Conservation (phyloP, 148 eudicot genomes). For the Silene latifolia region DNA sequence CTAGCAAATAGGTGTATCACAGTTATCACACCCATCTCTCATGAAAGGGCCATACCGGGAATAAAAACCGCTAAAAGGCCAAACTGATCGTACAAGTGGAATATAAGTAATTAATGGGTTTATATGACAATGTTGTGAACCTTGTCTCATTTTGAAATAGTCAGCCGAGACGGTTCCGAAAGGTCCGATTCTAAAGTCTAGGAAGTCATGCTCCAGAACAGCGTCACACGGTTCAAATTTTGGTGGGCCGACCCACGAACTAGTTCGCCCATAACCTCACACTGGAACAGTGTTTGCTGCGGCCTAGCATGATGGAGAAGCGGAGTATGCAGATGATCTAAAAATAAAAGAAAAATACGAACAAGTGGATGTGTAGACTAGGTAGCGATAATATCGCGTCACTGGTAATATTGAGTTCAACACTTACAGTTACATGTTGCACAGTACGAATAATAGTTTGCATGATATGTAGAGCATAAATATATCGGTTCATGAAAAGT, state of each 20-base stretch:
- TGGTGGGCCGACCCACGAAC: too few species aligned
- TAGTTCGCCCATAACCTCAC: too few species aligned
- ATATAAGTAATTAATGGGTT: too few species aligned
- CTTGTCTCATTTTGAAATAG: too few species aligned
- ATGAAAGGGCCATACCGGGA: neutral
- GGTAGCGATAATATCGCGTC: neutral
- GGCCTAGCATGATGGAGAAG: too few species aligned
- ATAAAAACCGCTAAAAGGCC: neutral
- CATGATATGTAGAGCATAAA: neutral
- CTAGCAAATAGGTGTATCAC: neutral
- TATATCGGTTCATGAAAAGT: neutral
- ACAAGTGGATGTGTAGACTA: neutral
- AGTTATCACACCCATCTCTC: neutral
- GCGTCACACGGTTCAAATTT: too few species aligned
- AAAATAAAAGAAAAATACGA: neutral
- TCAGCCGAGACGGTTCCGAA: too few species aligned
- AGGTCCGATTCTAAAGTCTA: too few species aligned
- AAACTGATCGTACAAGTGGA: neutral
- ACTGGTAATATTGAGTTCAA: neutral
- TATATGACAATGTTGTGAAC: too few species aligned
- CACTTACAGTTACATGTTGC: neutral
- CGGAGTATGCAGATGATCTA: neutral
- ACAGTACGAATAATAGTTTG: neutral
- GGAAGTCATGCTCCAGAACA: too few species aligned
- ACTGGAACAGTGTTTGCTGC: too few species aligned